Evolutionary conservation across 164 flowering plant genomes (phyloP), one percentile per base, ranked within the genome.

Genomic region (Liquidambar formosana): DNA sequence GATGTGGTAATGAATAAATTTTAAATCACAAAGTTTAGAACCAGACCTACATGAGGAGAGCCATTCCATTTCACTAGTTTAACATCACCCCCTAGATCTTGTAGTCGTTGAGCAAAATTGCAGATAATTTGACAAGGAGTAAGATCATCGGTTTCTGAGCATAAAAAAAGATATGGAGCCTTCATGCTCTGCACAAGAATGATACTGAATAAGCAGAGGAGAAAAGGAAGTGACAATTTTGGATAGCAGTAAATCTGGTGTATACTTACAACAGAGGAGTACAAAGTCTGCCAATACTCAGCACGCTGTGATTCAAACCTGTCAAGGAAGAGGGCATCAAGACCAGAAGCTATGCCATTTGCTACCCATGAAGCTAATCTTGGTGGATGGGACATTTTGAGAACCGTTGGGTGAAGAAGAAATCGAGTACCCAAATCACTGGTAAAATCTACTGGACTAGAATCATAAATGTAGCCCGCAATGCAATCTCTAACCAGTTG

Each of bases 201-300:
- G 28, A 44, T 26, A 44, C 33, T 28, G 33, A 59, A 63, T 43
- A 62, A 71, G 70, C 10, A 23, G 61, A 61, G 28, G 8, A 25
- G 45, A 66, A 18, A n/a, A 33, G 13, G 44, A 70, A 27, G 56
- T n/a, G 25, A 65, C 44, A 25, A 52, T 33, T 64, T 68, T 16
- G 13, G 56, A 44, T 33, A 19, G 48, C 25, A 43, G 38, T 13
- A 48, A 57, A 38, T 44, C n/a, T 53, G 26, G 22, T 65, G 46
- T 63, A 51, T 57, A 82, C 94, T 86, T 79, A 95, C 99, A 52
- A 84, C 82, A 57, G 97, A 82, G 48, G 97, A 69, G 77, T 93
- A 95, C 54, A 95, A 78, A 68, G 94, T 92, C 79, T 89, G 97
- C 99, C 99, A 95, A 74, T 88, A 95, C 76, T 92, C 99, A 66